phyloP scores from a whole-genome alignment of 2,329 filamentous ascomycete species.

The Clarireedia monteithiana region DNA sequence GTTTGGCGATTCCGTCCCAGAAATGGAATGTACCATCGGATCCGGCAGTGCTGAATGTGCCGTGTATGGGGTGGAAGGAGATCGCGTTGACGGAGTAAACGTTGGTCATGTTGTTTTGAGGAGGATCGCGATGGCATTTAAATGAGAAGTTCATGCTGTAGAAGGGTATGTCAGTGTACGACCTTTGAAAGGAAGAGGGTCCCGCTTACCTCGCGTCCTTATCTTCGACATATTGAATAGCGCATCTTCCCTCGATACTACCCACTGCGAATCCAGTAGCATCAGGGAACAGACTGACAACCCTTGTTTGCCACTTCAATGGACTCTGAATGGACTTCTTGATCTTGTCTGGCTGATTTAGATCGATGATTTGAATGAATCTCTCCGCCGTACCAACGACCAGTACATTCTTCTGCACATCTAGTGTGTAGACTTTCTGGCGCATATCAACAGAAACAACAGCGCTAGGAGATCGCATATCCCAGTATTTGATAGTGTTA shows the following conservation, averaged over 20 bases:
- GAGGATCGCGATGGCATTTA: constrained; percentile 90
- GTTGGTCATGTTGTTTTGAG: constrained; percentile 68
- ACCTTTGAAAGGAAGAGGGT: not conserved
- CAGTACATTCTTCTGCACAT: constrained; percentile 78
- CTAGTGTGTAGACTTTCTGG: constrained; percentile 84
- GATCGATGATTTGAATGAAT: constrained; percentile 91
- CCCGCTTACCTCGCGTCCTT: constrained; percentile 66
- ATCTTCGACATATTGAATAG: constrained; percentile 97
- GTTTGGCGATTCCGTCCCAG: constrained; percentile 90
- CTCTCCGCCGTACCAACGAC: constrained; percentile 91
- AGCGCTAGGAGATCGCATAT: constrained; percentile 59
- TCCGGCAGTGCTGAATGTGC: constrained; percentile 96
- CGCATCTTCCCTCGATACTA: constrained; percentile 93
- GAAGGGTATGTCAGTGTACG: not conserved
- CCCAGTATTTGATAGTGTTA: constrained; percentile 87
- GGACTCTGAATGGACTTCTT: constrained; percentile 97
- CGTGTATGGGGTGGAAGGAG: constrained; percentile 92
- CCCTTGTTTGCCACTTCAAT: constrained; percentile 95
- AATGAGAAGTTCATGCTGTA: constrained; percentile 88
- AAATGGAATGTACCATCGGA: constrained; percentile 95
- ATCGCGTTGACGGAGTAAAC: constrained; percentile 96
- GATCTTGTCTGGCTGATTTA: constrained; percentile 79
- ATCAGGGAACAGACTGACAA: constrained; percentile 91
- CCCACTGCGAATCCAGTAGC: constrained; percentile 89
- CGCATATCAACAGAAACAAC: constrained; percentile 60